Base-by-base conservation (phyloP, 1,284 basidiomycete genomes). In the Cryptococcus sp. region DNA sequence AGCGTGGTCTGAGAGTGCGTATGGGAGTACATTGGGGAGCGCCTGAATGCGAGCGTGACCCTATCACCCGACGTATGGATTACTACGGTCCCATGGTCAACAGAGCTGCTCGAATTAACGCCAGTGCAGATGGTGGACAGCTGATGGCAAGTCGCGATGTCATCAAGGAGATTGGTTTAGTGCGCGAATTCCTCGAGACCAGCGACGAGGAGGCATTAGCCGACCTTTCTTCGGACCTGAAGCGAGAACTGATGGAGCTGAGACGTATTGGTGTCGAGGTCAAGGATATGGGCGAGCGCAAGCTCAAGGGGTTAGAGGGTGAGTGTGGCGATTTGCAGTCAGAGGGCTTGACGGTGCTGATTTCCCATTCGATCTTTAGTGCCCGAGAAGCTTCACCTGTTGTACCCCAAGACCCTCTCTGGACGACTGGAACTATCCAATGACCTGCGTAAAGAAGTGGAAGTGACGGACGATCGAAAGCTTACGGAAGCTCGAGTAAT, bases 1-100 rank as follows among this genome's bases (percentile, higher is more conserved):
- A 91, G 52, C 86, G 93, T 7, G 96, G 95, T 10, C 81, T 99
- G 17, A 93, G 92, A 19, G 91, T 99, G 3, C 87, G 96, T 45
- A 99, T 99, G 95, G 95, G 96, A 47, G 89, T 99, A 49, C 96
- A 99, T 77, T 94, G 90, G 77, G 96, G 96, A 38, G 79, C 80
- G 25, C 96, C 96, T 0, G 85, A 93, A 47, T 98, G 93, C 75
- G 94, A 98, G 73, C 85, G 86, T 11, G 96, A 99, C 78, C 90
- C 92, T 1, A 90, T 96, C 74, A 99, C 94, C 5, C 82, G 88
- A 62, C 88, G 96, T 25, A 99, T 99, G 96, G 95, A 99, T 79
- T 96, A 96, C 79, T 91, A 94, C 69, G 93, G 93, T 0, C 88
- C 91, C 1, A 90, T 94, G 85, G 91, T 94, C 65, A 96, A 96